Conservation (phyloP, 2,329 filamentous ascomycete species). For the Podosphaera xanthii region DNA sequence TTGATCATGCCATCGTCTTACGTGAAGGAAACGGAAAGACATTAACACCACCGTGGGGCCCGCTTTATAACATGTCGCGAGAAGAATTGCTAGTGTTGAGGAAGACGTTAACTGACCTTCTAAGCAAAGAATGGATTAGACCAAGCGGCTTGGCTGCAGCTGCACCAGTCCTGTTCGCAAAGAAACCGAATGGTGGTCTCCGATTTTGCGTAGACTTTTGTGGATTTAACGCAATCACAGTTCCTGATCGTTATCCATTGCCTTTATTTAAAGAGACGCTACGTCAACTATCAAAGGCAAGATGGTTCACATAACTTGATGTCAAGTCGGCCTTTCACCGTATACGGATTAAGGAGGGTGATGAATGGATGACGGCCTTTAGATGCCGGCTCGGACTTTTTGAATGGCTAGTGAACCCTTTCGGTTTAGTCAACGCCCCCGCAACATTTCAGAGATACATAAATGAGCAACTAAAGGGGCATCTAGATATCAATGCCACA, state of each 20-base stretch:
- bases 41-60: neutral
- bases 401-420: no score
- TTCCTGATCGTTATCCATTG: neutral
- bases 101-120: neutral
- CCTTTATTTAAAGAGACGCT: no score
- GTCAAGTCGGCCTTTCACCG: neutral
- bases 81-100: neutral
- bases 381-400: no score
- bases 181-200: no score
- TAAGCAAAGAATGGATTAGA: neutral
- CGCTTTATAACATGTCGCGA: neutral
- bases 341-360: neutral
- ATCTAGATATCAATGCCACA: no score
- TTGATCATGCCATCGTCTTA: neutral
- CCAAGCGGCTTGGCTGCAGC: neutral
- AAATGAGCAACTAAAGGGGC: no score
- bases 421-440: no score
- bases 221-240: neutral
- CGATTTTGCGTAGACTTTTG: neutral
- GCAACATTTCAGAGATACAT: no score
- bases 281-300: no score
- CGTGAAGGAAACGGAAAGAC: neutral
- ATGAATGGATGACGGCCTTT: no score
- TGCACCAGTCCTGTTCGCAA: no score
- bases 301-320: neutral